phyloP scores from a whole-genome alignment of 352 stramenopile genomes.

The Pythium aquatile region DNA sequence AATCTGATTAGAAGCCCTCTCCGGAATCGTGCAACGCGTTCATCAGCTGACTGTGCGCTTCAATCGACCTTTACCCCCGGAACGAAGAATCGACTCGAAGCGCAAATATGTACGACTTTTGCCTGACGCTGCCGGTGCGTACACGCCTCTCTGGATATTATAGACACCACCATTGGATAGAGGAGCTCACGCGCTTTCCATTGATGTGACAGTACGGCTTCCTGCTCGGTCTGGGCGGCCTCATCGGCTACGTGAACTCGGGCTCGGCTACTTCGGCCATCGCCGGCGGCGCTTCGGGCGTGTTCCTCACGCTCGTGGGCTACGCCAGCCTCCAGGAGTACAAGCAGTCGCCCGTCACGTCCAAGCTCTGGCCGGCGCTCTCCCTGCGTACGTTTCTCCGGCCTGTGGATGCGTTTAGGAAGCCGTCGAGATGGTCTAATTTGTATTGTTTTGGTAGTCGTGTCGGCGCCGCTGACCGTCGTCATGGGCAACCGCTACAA shows the following conservation, averaged over 20 bases:
- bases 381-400: slow-evolving; percentile 36
- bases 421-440: background rate
- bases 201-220: slow-evolving; percentile 59
- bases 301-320: slow-evolving; percentile 76
- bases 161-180: slow-evolving; percentile 21
- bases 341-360: slow-evolving; percentile 72
- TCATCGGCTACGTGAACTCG: slow-evolving; percentile 77
- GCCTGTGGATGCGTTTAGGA: background rate
- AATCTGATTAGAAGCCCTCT: background rate
- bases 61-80: slow-evolving; percentile 15
- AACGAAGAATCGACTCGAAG: background rate
- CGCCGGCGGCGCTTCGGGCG: slow-evolving; percentile 59
- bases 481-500: slow-evolving; percentile 79
- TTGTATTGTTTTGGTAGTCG: slow-evolving; percentile 19
- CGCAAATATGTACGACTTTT: slow-evolving; percentile 83
- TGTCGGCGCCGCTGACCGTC: slow-evolving; percentile 66
- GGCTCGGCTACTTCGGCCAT: slow-evolving; percentile 65
- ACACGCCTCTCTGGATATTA: background rate
- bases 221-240: slow-evolving; percentile 60
- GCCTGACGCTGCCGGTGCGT: slow-evolving; percentile 82
- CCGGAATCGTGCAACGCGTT: background rate
- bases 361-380: slow-evolving; percentile 75
- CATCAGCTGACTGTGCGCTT: slow-evolving; percentile 3
- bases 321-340: slow-evolving; percentile 87
- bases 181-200: slow-evolving; percentile 14